A percentile compares a stretch with the other conserved stretches of the same genome.
Conservation (phyloP, 2,329 filamentous ascomycete species). For the Colletotrichum horii region DNA sequence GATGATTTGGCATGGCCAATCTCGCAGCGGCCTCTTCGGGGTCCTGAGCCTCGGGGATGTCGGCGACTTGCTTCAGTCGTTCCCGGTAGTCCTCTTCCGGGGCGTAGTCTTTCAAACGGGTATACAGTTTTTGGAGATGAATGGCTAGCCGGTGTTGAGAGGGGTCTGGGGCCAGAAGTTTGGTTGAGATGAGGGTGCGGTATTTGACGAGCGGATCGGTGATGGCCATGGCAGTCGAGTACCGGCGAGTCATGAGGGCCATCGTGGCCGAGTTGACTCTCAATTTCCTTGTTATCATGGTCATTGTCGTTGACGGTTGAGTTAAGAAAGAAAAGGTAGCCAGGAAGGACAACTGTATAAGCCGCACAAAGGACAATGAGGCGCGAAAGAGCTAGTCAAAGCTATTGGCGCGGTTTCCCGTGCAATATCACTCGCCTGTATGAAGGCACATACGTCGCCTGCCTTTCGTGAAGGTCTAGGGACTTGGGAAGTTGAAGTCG, state of each 20-base stretch:
- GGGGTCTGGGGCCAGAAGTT: slow-evolving; percentile 70
- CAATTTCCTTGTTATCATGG: slow-evolving; percentile 26
- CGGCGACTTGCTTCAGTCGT: slow-evolving; percentile 65
- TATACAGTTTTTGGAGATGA: slow-evolving; percentile 79
- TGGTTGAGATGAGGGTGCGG: slow-evolving; percentile 71
- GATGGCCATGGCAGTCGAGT: slow-evolving; percentile 60
- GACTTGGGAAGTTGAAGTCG: neutral
- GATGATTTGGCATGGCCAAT: slow-evolving; percentile 58
- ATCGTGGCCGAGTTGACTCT: neutral
- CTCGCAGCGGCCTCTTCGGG: slow-evolving; percentile 33
- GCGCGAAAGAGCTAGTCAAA: neutral
- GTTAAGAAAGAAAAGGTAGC: neutral
- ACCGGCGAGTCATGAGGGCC: slow-evolving; percentile 21
- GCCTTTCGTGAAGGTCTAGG: neutral
- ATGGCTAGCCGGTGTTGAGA: slow-evolving; percentile 76
- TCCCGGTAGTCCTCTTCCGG: slow-evolving; percentile 73
- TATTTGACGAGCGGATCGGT: slow-evolving; percentile 81
- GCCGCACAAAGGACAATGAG: neutral
- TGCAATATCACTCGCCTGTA: neutral
- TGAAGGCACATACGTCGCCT: neutral
- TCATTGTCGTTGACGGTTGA: neutral
- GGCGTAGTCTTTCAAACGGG: slow-evolving; percentile 78
- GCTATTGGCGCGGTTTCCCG: neutral
- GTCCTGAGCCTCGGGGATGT: slow-evolving; percentile 40
- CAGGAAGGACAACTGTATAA: neutral